phyloP scores from a whole-genome alignment of 1,284 basidiomycete genomes.

The Boletus hoseneyae region DNA sequence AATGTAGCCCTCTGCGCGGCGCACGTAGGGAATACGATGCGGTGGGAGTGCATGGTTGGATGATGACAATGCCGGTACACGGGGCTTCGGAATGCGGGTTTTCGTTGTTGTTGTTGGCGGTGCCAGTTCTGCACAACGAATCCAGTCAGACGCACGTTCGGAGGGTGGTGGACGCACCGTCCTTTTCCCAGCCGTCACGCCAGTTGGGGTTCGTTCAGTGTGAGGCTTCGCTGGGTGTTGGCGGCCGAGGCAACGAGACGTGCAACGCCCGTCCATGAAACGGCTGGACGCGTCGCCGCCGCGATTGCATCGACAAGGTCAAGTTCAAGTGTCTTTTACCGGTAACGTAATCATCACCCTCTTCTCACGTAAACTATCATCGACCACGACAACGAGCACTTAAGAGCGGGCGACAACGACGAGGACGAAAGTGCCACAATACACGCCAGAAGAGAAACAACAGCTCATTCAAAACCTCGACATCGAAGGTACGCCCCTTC shows the following conservation, averaged over 20 bases:
- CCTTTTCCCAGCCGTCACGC: conserved; percentile 22
- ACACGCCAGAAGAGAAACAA: conserved; percentile 60
- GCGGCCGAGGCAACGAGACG: conserved; percentile 2
- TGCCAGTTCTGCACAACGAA: conserved; percentile 10
- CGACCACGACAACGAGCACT: no score
- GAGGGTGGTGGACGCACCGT: conserved; percentile 15
- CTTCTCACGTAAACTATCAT: no score
- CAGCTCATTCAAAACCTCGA: conserved; percentile 74
- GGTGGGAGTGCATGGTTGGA: conserved; percentile 19
- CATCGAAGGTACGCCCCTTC: conserved; percentile 56
- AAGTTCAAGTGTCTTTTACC: no score
- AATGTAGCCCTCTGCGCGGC: conserved; percentile 45
- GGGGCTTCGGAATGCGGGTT: conserved; percentile 8
- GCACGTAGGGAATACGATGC: conserved; percentile 26
- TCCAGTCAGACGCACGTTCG: not conserved
- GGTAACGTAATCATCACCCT: conserved; percentile 9
- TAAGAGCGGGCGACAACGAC: no score
- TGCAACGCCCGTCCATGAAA: conserved; percentile 8
- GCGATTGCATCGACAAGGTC: no score
- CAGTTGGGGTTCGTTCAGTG: no score
- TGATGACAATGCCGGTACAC: conserved; percentile 8
- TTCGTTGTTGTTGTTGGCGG: conserved; percentile 17
- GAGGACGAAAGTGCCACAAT: conserved; percentile 13
- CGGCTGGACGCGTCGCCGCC: conserved; percentile 22
- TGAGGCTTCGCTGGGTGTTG: no score